Evolutionary conservation across 441 rosid species (phyloP).

Genomic region (Euphorbia celastroides): DNA sequence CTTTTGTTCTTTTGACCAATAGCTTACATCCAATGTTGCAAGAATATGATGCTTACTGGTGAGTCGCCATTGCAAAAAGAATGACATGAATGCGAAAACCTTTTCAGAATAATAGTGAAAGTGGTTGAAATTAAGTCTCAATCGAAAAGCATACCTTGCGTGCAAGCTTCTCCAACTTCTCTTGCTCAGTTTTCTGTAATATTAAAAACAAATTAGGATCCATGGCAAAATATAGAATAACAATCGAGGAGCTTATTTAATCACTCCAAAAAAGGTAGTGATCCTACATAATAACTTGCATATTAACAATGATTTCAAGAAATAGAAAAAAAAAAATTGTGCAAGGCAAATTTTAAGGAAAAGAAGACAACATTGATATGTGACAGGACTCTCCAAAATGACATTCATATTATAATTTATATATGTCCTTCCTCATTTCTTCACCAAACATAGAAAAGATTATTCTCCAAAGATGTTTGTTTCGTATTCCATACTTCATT

Average conservation of each 20-base stretch:
- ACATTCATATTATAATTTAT: background rate
- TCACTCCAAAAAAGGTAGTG: too few relatives aligned
- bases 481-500: background rate
- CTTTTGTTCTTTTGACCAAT: background rate
- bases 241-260: background rate
- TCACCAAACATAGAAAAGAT: background rate
- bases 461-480: background rate
- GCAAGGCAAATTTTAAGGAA: background rate
- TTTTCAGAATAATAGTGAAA: background rate
- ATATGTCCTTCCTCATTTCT: background rate
- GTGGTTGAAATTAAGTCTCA: conserved; percentile 1
- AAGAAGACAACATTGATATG: background rate
- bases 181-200: conserved; percentile 83
- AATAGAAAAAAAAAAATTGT: background rate
- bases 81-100: background rate
- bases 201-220: background rate
- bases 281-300: too few relatives aligned
- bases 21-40: background rate
- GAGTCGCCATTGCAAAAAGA: background rate
- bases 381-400: background rate
- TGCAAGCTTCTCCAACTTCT: conserved; percentile 84
- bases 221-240: background rate
- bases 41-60: background rate
- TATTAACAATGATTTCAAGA: too few relatives aligned
- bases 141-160: conserved; percentile 48